These are phyloP conservation scores for Malassezia nana DNA, from an alignment of 1,284 basidiomycete species.

Conservation along the genomic window DNA sequence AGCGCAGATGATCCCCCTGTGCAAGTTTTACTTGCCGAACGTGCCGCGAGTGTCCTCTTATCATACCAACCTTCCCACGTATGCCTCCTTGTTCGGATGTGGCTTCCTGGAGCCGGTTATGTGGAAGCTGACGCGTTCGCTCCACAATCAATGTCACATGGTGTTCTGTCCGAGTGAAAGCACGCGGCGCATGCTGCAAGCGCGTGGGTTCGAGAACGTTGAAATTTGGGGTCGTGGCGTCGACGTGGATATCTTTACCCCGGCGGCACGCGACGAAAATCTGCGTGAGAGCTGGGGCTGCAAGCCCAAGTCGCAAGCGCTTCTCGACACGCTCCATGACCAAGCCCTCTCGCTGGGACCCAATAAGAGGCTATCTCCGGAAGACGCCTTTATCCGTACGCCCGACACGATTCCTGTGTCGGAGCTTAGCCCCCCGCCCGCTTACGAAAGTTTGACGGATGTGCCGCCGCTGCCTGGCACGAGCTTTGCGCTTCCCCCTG, in stretches of 20 bases:
- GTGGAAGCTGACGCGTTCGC: constrained; percentile 45
- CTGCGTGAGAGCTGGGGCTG: constrained; percentile 52
- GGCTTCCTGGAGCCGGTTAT: constrained; percentile 52
- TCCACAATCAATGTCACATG: constrained; percentile 48
- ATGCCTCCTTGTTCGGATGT: constrained; percentile 55
- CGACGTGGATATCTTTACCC: constrained; percentile 37
- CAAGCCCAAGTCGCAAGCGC: constrained; percentile 27
- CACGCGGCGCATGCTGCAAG: constrained; percentile 52
- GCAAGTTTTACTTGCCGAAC: constrained; percentile 47
- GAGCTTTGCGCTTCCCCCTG: constrained; percentile 33
- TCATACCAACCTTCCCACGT: constrained; percentile 56
- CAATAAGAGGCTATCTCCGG: neutral
- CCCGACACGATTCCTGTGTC: constrained; percentile 44
- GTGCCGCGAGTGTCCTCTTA: constrained; percentile 54
- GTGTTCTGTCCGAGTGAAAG: constrained; percentile 55
- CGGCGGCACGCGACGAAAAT: constrained; percentile 49
- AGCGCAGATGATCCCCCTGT: constrained; percentile 45
- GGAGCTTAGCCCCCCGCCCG: constrained; percentile 40
- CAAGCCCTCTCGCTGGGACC: constrained; percentile 3
- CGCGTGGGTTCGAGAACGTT: constrained; percentile 52
- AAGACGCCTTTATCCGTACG: constrained; percentile 44
- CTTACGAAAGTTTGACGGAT: constrained; percentile 35
- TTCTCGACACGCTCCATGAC: constrained; percentile 17
- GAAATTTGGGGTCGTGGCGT: constrained; percentile 53
- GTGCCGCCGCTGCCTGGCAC: constrained; percentile 27